These are phyloP conservation scores for Ophiostoma fasciatum DNA, from an alignment of 2,329 filamentous ascomycete genomes.

Conservation along the genomic window DNA sequence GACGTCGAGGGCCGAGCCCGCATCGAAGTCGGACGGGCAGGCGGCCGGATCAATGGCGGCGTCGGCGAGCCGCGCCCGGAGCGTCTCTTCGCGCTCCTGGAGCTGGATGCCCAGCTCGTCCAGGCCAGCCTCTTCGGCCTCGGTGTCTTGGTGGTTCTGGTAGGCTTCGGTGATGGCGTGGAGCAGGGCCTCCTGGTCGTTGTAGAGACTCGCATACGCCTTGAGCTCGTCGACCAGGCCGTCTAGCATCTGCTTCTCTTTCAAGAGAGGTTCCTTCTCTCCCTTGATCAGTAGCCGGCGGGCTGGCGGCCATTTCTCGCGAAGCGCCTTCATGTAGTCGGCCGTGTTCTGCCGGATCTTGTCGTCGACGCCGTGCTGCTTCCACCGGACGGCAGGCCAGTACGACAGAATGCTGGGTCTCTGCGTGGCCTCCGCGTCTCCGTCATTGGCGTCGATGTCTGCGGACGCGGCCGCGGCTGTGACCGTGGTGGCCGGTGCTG, in stretches of 20 bases:
- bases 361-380: slow-evolving; percentile 24
- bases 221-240: slow-evolving; percentile 26
- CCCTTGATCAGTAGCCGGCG: slow-evolving; percentile 31
- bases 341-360: slow-evolving; percentile 31
- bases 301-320: slow-evolving; percentile 29
- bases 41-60: slow-evolving; percentile 25
- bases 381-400: slow-evolving; percentile 13
- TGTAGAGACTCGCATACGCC: slow-evolving; percentile 25
- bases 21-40: slow-evolving; percentile 10
- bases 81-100: slow-evolving; percentile 25
- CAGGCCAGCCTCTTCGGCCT: slow-evolving; percentile 33
- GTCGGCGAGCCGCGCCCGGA: slow-evolving; percentile 27
- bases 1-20: slow-evolving; percentile 15
- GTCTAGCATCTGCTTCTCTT: slow-evolving; percentile 30
- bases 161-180: slow-evolving; percentile 35
- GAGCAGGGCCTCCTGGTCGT: slow-evolving; percentile 30
- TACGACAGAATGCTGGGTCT: slow-evolving; percentile 6
- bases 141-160: slow-evolving; percentile 33
- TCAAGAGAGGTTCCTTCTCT: slow-evolving; percentile 32
- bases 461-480: background rate
- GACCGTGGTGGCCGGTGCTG: no score
- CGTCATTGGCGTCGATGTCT: background rate
- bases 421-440: slow-evolving; percentile 5
- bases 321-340: slow-evolving; percentile 32
- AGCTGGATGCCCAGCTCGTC: slow-evolving; percentile 33